These are phyloP conservation scores for Leccinum subgranulosum DNA, from an alignment of 768 basidiomycete species.

Conservation along the genomic window DNA sequence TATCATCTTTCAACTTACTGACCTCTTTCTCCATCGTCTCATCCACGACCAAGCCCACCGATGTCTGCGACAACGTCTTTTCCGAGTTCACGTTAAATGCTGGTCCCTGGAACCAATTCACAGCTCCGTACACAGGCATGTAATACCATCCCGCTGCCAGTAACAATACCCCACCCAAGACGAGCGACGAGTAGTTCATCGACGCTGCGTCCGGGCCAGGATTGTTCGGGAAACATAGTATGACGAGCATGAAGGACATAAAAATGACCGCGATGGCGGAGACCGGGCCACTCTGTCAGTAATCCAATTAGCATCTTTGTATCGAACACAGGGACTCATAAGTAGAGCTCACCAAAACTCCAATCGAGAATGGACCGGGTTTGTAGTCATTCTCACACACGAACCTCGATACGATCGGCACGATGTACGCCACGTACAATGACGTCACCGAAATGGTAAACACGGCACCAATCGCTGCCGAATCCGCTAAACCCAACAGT, in stretches of 20 bases:
- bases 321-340: not conserved
- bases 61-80: no score
- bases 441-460: constrained; percentile 46
- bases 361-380: constrained; percentile 46
- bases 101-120: constrained; percentile 68
- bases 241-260: constrained; percentile 61
- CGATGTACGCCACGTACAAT: constrained; percentile 41
- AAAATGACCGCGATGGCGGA: constrained; percentile 52
- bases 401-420: constrained; percentile 48
- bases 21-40: no score
- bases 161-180: constrained; percentile 54
- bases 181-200: constrained; percentile 74
- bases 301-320: not conserved
- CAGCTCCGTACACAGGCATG: constrained; percentile 64
- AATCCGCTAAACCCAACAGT: constrained; percentile 48
- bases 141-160: constrained; percentile 65
- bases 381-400: constrained; percentile 41
- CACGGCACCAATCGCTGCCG: constrained; percentile 52
- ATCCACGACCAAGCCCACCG: no score
- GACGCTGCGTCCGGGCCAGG: constrained; percentile 39
- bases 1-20: no score
- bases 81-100: constrained; percentile 37
- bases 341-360: constrained; percentile 30
- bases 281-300: constrained; percentile 47
- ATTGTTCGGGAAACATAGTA: constrained; percentile 59